phyloP scores from a whole-genome alignment of 768 basidiomycete genomes.

The Saitozyma podzolica region DNA sequence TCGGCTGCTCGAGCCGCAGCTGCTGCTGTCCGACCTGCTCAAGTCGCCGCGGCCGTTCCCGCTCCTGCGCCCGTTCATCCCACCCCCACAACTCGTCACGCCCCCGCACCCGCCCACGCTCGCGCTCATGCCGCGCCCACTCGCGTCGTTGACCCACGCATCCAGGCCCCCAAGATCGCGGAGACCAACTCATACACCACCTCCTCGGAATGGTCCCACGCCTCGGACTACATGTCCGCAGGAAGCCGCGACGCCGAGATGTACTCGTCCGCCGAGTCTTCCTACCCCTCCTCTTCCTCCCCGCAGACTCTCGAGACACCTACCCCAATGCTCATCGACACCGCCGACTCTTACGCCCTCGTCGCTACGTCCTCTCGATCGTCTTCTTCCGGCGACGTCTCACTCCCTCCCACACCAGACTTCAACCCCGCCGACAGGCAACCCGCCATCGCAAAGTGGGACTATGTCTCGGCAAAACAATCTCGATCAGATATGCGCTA shows the following conservation, averaged over 20 bases:
- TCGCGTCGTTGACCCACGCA: neutral
- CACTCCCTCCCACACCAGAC: conserved; percentile 39
- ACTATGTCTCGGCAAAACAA: too few species aligned
- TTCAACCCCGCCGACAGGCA: conserved; percentile 26
- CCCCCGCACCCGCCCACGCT: neutral
- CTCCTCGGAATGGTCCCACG: neutral
- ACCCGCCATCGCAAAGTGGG: neutral
- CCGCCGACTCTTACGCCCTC: neutral
- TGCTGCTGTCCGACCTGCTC: conserved; percentile 33
- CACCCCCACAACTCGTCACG: neutral
- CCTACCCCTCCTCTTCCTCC: neutral
- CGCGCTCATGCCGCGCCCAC: neutral
- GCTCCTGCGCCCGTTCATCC: neutral
- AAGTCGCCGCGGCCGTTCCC: neutral
- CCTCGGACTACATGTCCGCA: neutral
- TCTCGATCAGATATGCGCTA: too few species aligned
- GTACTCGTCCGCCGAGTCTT: neutral
- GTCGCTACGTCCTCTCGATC: conserved; percentile 23
- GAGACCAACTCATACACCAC: neutral
- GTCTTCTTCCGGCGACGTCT: conserved; percentile 39
- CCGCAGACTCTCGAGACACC: neutral
- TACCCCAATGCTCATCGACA: neutral
- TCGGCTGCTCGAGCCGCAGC: conserved; percentile 45
- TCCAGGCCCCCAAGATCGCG: neutral
- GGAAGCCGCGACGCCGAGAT: neutral